Evolutionary conservation across 352 stramenopile genomes (phyloP), one percentile per base, ranked within the genome.

Genomic region (Thalassiosira mediterranea): DNA sequence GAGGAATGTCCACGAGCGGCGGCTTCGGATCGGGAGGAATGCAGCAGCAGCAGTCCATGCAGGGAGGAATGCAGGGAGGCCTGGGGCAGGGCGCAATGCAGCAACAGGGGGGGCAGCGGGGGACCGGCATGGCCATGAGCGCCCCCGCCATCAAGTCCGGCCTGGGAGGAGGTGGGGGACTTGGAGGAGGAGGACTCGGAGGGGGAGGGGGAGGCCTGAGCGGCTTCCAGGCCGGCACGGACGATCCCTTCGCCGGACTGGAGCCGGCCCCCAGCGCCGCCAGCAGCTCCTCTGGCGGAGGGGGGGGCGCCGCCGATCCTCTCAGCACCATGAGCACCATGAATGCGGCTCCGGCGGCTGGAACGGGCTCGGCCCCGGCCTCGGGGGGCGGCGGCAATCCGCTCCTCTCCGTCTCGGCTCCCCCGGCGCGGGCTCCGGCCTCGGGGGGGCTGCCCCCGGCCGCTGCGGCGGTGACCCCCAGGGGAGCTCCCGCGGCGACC

Each of bases 221-320:
- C 54, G 42, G 54, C 53, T 76, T 71, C 66, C 56, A 72, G 48
- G 46, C 52, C 17, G 67, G 69, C 19, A 63, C 72, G 3, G 76
- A 76, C n/a, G 88, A 94, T 87, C 88, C 88, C 29, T 94, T 94
- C 81, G 88, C 88, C 62, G 87, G 72, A 31, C 79, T 93, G 57
- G 59, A 87, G 17, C 52, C 64, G 11, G 67, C 78, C 38, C 61
- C 52, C 21, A 51, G 58, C 51, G 17, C 4, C 17, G 23, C 4
- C 21, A 13, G 38, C 23, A 26, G 4, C 42, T 59, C 34, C 34
- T 66, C 19, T 42, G 28, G 2, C 48, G 10, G 37, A 10, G 11
- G 2, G 8, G 37, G 34, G 32, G 4, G 34, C 21, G 47, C 32
- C 15, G 5, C 26, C 15, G 31, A 13, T 42, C 7, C 7, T 7